Conservation (phyloP, 176 grass and related monocot genomes). For the Zoysia pacifica region DNA sequence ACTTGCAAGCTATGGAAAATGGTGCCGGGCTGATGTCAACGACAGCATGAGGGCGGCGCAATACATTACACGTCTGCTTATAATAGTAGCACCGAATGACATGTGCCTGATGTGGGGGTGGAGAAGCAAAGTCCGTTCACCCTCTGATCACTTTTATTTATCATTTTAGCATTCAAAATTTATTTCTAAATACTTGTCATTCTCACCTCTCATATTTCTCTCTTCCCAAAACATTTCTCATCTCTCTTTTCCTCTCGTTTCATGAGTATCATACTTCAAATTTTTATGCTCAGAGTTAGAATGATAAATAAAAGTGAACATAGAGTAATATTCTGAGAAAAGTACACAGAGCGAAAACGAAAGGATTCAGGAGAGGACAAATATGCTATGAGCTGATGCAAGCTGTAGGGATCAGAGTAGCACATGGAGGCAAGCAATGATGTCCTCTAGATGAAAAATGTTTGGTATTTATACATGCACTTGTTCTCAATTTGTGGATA, state of each 20-base stretch:
- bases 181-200: too few species aligned
- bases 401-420: slow-evolving; percentile 29
- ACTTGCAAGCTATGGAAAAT: slow-evolving; percentile 40
- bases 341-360: slow-evolving; percentile 8
- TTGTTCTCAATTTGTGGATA: slow-evolving; percentile 21
- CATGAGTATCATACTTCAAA: too few species aligned
- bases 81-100: neutral
- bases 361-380: neutral
- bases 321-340: neutral
- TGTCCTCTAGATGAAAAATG: slow-evolving; percentile 17
- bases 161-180: too few species aligned
- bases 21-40: slow-evolving; percentile 29
- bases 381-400: slow-evolving; percentile 33
- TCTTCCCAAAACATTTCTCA: too few species aligned
- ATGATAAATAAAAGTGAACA: too few species aligned
- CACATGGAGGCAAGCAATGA: slow-evolving; percentile 43
- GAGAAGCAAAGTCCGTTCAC: neutral
- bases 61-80: slow-evolving; percentile 5
- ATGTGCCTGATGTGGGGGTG: slow-evolving; percentile 22
- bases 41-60: slow-evolving; percentile 14
- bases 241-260: too few species aligned
- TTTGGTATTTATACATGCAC: slow-evolving; percentile 25
- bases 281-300: too few species aligned
- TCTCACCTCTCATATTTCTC: too few species aligned
- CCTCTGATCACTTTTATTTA: too few species aligned